Evolutionary conservation across 345 rosid genomes (phyloP).

Genomic region (Excoecaria cochinchinensis): DNA sequence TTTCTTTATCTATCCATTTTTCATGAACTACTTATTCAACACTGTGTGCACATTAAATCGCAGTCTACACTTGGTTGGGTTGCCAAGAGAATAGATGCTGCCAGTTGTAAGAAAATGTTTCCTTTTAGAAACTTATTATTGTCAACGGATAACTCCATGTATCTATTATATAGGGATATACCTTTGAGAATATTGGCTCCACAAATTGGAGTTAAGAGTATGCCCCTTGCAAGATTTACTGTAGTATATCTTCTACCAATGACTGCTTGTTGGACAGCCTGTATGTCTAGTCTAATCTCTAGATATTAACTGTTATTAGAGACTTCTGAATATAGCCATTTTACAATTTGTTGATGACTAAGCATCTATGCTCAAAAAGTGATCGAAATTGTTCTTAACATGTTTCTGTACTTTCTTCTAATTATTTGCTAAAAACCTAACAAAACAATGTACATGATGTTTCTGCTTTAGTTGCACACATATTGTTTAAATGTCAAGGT

Average conservation of each 20-base stretch:
- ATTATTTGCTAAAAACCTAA: not conserved
- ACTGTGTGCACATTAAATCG: not conserved
- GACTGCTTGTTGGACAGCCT: not conserved
- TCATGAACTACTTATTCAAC: not conserved
- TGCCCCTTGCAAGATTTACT: not conserved
- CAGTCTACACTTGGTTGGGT: not conserved
- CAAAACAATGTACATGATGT: not conserved
- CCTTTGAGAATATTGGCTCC: no score
- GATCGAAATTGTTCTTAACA: not conserved
- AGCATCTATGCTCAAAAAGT: not conserved
- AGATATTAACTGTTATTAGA: not conserved
- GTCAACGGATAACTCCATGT: not conserved
- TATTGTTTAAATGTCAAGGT: not conserved
- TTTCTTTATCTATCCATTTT: not conserved
- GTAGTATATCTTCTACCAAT: not conserved
- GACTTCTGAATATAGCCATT: not conserved
- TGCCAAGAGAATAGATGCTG: slow-evolving; percentile 1
- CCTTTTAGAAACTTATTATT: not conserved
- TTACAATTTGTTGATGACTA: not conserved
- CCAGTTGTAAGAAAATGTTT: not conserved
- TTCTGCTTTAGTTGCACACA: not conserved
- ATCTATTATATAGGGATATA: not conserved
- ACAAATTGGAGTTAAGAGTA: not conserved
- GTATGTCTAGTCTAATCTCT: not conserved
- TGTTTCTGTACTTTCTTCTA: not conserved